Evolutionary conservation across 2,329 filamentous ascomycete species (phyloP).

Genomic region (Thermothelomyces thermophilus): DNA sequence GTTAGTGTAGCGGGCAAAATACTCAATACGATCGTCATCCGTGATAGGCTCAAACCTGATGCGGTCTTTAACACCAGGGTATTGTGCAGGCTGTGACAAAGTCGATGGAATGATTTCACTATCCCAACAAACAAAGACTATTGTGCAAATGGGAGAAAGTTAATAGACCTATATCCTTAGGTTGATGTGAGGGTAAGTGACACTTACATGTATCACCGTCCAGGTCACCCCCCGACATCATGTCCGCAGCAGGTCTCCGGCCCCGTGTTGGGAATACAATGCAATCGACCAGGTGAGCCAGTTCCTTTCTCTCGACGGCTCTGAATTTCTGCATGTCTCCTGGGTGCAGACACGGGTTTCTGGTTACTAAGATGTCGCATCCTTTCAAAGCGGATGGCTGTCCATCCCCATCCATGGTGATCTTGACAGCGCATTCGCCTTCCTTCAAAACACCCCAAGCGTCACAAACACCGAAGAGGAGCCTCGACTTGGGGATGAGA

Average conservation of each 20-base stretch:
- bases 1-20: conserved; percentile 36
- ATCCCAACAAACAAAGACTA: conserved; percentile 39
- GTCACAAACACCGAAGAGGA: conserved; percentile 36
- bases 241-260: conserved; percentile 33
- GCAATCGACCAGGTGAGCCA: conserved; percentile 35
- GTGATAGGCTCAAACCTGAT: conserved; percentile 32
- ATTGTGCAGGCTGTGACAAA: conserved; percentile 32
- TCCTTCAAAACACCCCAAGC: conserved; percentile 31
- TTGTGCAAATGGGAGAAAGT: no score
- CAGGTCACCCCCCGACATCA: conserved; percentile 38
- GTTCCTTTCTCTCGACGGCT: conserved; percentile 31
- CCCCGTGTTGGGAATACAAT: conserved; percentile 36
- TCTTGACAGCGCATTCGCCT: conserved; percentile 34
- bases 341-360: conserved; percentile 38
- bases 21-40: conserved; percentile 33
- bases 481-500: conserved; percentile 32
- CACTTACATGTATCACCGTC: conserved; percentile 36
- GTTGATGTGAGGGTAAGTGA: neutral
- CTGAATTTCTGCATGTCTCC: conserved; percentile 38
- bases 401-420: conserved; percentile 33
- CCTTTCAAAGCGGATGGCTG: conserved; percentile 29
- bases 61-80: conserved; percentile 34
- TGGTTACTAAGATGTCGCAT: conserved; percentile 34
- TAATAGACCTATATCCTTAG: neutral
- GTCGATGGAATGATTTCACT: conserved; percentile 33